Percentiles rank a stretch among this genome's conserved stretches.
phyloP scores from a whole-genome alignment of 1,284 basidiomycete genomes.

The Heterobasidion occidentale region DNA sequence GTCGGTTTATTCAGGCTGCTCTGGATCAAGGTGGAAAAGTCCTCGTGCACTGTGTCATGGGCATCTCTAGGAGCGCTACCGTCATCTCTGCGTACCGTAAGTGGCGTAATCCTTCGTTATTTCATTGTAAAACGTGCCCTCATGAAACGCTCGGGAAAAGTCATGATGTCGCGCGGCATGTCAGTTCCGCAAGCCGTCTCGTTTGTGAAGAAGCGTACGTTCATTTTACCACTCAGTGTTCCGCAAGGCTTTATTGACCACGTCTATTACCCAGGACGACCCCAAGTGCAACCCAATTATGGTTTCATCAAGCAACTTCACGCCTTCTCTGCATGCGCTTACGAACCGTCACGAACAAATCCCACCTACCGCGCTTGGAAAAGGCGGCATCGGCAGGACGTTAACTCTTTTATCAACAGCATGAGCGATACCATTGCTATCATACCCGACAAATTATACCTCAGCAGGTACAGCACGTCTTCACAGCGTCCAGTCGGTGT shows the following conservation, averaged over 20 bases:
- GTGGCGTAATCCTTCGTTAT: constrained; percentile 16
- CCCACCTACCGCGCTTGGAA: constrained; percentile 47
- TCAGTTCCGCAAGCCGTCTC: constrained; percentile 35
- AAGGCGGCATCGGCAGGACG: constrained; percentile 41
- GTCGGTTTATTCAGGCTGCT: constrained; percentile 46
- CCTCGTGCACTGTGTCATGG: constrained; percentile 65
- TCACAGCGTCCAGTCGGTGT: background rate
- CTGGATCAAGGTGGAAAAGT: constrained; percentile 41
- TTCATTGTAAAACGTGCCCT: background rate
- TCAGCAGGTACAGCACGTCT: constrained; percentile 34
- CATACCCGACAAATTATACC: constrained; percentile 35
- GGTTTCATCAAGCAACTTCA: constrained; percentile 56
- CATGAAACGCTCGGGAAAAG: constrained; percentile 20
- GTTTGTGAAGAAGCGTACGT: constrained; percentile 41
- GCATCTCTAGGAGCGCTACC: constrained; percentile 40
- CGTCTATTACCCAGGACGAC: constrained; percentile 31
- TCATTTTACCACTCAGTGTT: constrained; percentile 2
- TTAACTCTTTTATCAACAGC: constrained; percentile 39
- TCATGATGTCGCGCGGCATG: constrained; percentile 43
- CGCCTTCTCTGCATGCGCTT: constrained; percentile 42
- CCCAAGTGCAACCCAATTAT: constrained; percentile 51
- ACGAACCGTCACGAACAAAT: constrained; percentile 32
- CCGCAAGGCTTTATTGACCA: background rate
- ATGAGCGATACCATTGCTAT: constrained; percentile 42
- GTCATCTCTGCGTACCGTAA: constrained; percentile 59